Base-by-base conservation (phyloP, 345 rosid species). In the Moringa oleifera region DNA sequence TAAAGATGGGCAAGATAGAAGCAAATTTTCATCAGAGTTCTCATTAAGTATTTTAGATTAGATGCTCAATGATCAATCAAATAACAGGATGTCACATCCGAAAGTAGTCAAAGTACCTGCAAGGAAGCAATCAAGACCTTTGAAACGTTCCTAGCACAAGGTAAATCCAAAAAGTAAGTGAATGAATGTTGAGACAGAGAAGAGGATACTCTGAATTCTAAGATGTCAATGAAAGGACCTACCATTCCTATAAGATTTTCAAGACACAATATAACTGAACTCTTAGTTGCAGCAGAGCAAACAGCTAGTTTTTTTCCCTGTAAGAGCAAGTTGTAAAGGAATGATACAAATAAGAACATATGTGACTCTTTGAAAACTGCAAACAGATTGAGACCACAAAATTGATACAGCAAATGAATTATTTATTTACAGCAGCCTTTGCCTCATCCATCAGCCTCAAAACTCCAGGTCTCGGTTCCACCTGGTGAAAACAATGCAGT, bases 281-380 rank as follows among this genome's bases (percentile, higher is more conserved):
- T 93, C 85, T 90, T 93, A 20, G 98, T 93, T 68, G 96, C 98
- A 50, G 98, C 98, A 33, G 98, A 93, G 73, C 98, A 90, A 58
- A 90, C 91, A 65, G 98, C 87, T 59, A 93, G 69, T 53, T 71
- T 79, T 61, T 77, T 93, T 49, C 97, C 96, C 98, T 93, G 68
- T 63, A 69, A n/a, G 12, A 41, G 47, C 47, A 41, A 41, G 47
- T 15, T 1, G 47, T 41, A 41, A 9, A 41, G 12, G 9, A 41
- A 41, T 41, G 47, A 41, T 41, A 41, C 6, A 1, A 7, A 41
- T 9, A 41, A 41, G 47, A 7, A 41, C 1, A 41, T 41, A 7
- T 41, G 47, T 1, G 47, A 16, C 2, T 7, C 17, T 41, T 41
- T 41, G 12, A 41, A 41, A 41, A 41, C n/a, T 41, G 47, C 47